Evolutionary conservation across 179 eudicot species (phyloP).

Genomic region (Silene coronaria): DNA sequence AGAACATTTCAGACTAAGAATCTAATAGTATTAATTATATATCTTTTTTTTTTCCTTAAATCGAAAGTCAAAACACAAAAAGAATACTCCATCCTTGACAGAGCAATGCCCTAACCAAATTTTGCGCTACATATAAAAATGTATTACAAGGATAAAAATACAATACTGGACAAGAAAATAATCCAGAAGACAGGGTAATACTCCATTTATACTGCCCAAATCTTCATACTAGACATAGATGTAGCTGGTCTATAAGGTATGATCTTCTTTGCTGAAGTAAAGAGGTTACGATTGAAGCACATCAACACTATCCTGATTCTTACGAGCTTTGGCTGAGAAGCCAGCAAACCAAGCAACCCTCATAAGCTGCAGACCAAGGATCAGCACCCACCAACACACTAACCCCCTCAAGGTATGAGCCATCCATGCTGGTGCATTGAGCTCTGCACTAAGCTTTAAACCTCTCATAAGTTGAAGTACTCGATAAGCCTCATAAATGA

Average conservation of each 20-base stretch:
- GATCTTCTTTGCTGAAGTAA: background rate
- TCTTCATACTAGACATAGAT: background rate
- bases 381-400: conserved; percentile 95
- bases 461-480: conserved; percentile 91
- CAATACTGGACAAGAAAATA: background rate
- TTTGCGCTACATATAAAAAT: background rate
- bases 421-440: conserved; percentile 69
- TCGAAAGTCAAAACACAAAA: background rate
- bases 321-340: conserved; percentile 47
- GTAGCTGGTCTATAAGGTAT: background rate
- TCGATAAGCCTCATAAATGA: conserved; percentile 79
- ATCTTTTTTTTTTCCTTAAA: too few relatives aligned
- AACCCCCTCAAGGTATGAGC: conserved; percentile 64
- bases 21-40: background rate
- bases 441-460: conserved; percentile 76
- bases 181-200: background rate
- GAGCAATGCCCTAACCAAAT: background rate
- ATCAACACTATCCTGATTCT: conserved; percentile 24
- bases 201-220: background rate
- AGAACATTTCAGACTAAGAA: background rate
- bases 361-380: conserved; percentile 94
- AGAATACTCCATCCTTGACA: background rate
- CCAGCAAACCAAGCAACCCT: conserved; percentile 99
- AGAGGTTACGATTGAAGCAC: background rate
- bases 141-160: background rate